Base-by-base conservation (phyloP, 225 moss, liverwort and hornwort genomes). In the Marchantia polymorpha region DNA sequence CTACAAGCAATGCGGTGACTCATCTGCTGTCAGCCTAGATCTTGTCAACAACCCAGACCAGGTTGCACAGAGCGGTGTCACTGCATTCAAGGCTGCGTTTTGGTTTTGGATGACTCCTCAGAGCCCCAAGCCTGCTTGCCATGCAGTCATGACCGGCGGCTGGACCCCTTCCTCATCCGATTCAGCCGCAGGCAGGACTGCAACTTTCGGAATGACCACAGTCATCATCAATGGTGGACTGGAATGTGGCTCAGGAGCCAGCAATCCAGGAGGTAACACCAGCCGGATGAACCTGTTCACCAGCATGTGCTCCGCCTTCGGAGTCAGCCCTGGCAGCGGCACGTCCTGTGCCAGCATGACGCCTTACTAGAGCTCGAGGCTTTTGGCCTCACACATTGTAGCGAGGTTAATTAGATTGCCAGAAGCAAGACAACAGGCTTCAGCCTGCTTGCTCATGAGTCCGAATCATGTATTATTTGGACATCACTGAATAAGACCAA, bases 201-300 rank as follows among this genome's bases (percentile, higher is more conserved):
- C 81, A 8, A 84, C 84, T 3, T 83, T 89, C 60, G 84, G 84
- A 0, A 31, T 76, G 54, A 89, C 84, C 1, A 89, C 78, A 19
- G 46, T 80, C 29, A 82, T 83, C 69, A 81, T 88, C 59, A 80
- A 85, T 71, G 89, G 83, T 8, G 74, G 73, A 8, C 55, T 78
- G 6, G 79, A 80, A 60, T 87, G 85, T 39, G 82, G 77, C 2
- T 58, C 58, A 7, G 58, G 58, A 58, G 58, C 58, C 0, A 14
- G 13, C 10, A 58, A 58, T 58, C 58, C 58, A 6, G 6, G 7
- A 58, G 58, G 58, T 15, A 58, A 58, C 15, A 58, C 58, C 6
- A 58, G 58, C 20, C 58, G 58, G 20, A 14, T 15, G 58, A 58
- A 58, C 20, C 20, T 15, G 0, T 58, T 15, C 58, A 7, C 17